A percentile compares a stretch with the other conserved stretches of the same genome.
Evolutionary conservation across 352 stramenopile species (phyloP).

Genomic region (Phytophthora fragariaefolia): DNA sequence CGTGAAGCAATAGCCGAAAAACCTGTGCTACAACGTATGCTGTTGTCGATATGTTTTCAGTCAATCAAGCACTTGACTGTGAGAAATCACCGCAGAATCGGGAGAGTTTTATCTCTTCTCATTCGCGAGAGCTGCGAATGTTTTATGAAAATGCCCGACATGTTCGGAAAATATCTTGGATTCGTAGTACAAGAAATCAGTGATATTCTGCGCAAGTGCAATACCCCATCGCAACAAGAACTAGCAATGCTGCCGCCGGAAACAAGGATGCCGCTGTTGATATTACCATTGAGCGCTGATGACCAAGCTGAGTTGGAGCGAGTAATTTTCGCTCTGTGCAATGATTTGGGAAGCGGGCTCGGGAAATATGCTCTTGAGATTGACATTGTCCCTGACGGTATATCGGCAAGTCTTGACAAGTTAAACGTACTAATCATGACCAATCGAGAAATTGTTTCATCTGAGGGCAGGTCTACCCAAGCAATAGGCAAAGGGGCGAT

Average conservation of each 20-base stretch:
- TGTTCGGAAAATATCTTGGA: conserved; percentile 83
- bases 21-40: conserved; percentile 64
- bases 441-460: conserved; percentile 37
- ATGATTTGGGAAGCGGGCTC: conserved; percentile 69
- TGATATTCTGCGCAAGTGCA: conserved; percentile 54
- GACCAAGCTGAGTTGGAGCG: conserved; percentile 77
- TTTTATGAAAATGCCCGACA: conserved; percentile 66
- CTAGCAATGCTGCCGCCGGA: neutral
- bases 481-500: neutral
- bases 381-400: conserved; percentile 58
- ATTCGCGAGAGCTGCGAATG: conserved; percentile 67
- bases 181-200: conserved; percentile 83
- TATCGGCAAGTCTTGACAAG: conserved; percentile 77
- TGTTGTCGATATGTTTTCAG: conserved; percentile 78
- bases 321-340: conserved; percentile 81
- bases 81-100: conserved; percentile 40
- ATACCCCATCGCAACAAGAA: neutral
- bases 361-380: conserved; percentile 80
- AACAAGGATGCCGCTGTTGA: neutral
- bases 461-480: conserved; percentile 15
- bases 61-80: conserved; percentile 54
- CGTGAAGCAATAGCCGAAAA: conserved; percentile 42
- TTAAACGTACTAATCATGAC: conserved; percentile 61
- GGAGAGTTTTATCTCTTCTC: conserved; percentile 52
- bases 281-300: conserved; percentile 49